Conservation (phyloP, 495 filamentous ascomycete species). For the Cetradonia linearis region DNA sequence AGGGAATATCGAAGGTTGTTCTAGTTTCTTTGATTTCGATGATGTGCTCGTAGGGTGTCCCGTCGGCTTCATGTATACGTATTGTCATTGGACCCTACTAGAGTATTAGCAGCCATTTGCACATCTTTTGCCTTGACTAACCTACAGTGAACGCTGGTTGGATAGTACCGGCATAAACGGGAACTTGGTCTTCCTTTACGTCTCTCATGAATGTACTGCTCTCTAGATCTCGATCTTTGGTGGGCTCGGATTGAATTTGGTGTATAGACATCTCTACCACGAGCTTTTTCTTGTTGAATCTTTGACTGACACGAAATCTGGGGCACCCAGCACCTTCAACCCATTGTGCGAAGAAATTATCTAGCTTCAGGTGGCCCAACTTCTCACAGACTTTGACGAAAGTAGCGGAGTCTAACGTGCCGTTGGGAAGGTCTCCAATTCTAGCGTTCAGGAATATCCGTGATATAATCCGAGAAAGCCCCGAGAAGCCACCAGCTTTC, state of each 20-base stretch:
- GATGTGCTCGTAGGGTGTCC: conserved; percentile 96
- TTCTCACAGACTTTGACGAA: conserved; percentile 81
- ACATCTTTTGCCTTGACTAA: not conserved
- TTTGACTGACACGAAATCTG: conserved; percentile 67
- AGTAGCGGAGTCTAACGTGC: conserved; percentile 57
- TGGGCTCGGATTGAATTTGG: conserved; percentile 58
- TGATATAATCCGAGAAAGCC: conserved; percentile 74
- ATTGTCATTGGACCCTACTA: conserved; percentile 80
- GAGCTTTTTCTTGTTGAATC: conserved; percentile 96
- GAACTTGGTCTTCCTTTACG: conserved; percentile 62
- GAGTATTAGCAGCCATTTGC: conserved; percentile 1
- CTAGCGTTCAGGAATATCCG: conserved; percentile 72
- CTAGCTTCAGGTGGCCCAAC: conserved; percentile 70
- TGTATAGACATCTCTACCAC: conserved; percentile 86
- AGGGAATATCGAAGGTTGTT: conserved; percentile 83
- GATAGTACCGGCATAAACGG: conserved; percentile 57
- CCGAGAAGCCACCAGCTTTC: conserved; percentile 74
- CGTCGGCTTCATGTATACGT: conserved; percentile 95
- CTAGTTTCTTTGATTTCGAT: conserved; percentile 82
- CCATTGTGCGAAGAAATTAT: conserved; percentile 90
- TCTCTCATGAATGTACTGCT: conserved; percentile 71
- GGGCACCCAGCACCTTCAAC: conserved; percentile 81
- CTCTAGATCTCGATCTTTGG: conserved; percentile 41
- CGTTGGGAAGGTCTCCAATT: conserved; percentile 62
- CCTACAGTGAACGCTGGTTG: conserved; percentile 65